phyloP scores from a whole-genome alignment of 306 rosid species.

The Amphicarpaea edgeworthii region DNA sequence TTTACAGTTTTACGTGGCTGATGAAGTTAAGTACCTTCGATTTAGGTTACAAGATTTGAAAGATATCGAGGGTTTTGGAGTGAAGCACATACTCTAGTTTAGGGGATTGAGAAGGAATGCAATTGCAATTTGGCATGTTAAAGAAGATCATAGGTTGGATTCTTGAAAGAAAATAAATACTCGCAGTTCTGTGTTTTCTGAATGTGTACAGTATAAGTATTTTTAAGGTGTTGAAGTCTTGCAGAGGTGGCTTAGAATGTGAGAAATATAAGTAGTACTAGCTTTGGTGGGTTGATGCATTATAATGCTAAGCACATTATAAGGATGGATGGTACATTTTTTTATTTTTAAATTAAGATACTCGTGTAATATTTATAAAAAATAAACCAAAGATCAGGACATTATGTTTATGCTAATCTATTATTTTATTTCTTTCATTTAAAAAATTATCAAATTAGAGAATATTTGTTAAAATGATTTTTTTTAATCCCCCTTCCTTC shows the following conservation, averaged over 20 bases:
- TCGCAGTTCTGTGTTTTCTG: slow-evolving; percentile 3
- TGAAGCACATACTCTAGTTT: slow-evolving; percentile 37
- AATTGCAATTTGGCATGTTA: neutral
- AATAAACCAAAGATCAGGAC: neutral
- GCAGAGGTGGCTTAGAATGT: neutral
- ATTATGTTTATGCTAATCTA: neutral
- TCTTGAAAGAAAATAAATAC: neutral
- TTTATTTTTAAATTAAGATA: neutral
- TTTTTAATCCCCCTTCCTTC: neutral
- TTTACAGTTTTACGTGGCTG: neutral
- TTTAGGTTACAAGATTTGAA: slow-evolving; percentile 36
- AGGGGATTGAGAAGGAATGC: slow-evolving; percentile 1
- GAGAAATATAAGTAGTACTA: too few species aligned
- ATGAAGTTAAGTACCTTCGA: slow-evolving; percentile 1
- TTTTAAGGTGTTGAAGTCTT: neutral
- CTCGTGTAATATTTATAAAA: neutral
- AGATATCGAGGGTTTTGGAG: slow-evolving; percentile 4
- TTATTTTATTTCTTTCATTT: neutral
- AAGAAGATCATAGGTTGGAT: neutral
- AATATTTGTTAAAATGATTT: neutral
- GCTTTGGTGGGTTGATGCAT: neutral
- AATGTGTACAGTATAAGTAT: neutral
- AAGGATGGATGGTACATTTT: neutral
- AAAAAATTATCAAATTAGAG: neutral
- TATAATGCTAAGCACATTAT: slow-evolving; percentile 21